A percentile compares a stretch with the other conserved stretches of the same genome.
Evolutionary conservation across 306 rosid species (phyloP).

Genomic region (Begonia peltatifolia): DNA sequence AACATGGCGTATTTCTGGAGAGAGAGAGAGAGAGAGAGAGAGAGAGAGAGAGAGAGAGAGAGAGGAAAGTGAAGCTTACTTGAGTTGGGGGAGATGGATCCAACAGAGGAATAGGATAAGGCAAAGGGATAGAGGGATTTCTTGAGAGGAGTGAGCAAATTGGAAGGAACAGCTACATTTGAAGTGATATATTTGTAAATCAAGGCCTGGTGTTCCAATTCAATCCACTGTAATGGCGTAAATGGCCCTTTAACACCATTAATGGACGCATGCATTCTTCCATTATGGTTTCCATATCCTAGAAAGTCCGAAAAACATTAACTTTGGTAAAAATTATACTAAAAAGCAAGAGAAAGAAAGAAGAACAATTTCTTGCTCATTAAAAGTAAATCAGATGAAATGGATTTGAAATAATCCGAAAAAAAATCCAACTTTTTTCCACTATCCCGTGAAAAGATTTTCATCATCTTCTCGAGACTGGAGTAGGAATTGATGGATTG

Average conservation of each 20-base stretch:
- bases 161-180: constrained; percentile 36
- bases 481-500: neutral
- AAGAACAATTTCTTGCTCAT: no score
- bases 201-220: constrained; percentile 51
- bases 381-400: neutral
- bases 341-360: no score
- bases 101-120: constrained; percentile 20
- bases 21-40: neutral
- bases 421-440: no score
- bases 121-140: constrained; percentile 28
- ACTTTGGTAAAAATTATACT: no score
- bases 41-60: neutral
- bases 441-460: no score
- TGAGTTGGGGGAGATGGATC: constrained; percentile 21
- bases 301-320: no score
- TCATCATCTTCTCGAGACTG: no score
- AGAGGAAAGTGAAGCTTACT: constrained; percentile 15
- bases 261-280: constrained; percentile 26
- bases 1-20: no score
- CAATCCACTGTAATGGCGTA: constrained; percentile 46
- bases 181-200: constrained; percentile 40
- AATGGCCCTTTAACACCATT: constrained; percentile 29
- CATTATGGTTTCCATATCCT: constrained; percentile 1
- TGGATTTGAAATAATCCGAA: no score
- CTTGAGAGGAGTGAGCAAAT: constrained; percentile 34